Conservation (phyloP, 371 early-diverging fungal species). For the Rhizopus sp. region DNA sequence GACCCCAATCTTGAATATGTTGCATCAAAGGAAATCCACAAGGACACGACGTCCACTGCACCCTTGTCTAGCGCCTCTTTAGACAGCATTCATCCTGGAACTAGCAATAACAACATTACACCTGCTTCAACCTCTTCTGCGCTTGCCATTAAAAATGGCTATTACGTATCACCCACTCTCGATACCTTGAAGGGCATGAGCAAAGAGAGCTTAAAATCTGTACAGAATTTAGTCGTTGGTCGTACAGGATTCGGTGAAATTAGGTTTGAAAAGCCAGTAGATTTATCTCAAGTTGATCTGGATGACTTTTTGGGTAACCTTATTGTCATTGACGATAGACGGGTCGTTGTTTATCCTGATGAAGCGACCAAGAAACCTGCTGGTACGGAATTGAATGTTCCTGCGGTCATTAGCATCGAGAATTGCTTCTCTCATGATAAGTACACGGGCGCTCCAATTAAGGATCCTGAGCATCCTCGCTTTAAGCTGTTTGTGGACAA, state of each 20-base stretch:
- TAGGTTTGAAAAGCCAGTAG: constrained; percentile 77
- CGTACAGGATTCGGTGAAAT: constrained; percentile 76
- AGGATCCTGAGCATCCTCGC: constrained; percentile 69
- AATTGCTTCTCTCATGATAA: constrained; percentile 84
- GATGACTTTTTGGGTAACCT: constrained; percentile 81
- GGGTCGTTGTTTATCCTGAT: constrained; percentile 83
- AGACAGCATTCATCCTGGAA: constrained; percentile 3
- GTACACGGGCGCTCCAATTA: constrained; percentile 68
- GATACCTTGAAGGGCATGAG: constrained; percentile 45
- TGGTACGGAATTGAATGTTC: constrained; percentile 88
- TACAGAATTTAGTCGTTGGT: constrained; percentile 77
- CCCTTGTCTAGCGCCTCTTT: background rate
- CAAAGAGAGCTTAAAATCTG: constrained; percentile 68
- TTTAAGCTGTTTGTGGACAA: constrained; percentile 70
- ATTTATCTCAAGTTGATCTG: constrained; percentile 69
- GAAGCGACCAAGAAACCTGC: constrained; percentile 74
- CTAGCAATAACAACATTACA: constrained; percentile 2
- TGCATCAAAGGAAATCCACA: constrained; percentile 21
- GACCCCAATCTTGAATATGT: constrained; percentile 35
- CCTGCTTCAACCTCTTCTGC: background rate
- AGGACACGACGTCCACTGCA: background rate
- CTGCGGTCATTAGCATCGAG: constrained; percentile 78
- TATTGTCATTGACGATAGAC: constrained; percentile 70
- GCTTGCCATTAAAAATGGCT: constrained; percentile 28
- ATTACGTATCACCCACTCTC: constrained; percentile 40